Percentiles rank a stretch among this genome's conserved stretches.
phyloP scores from a whole-genome alignment of 768 basidiomycete species.

The Suillus subalutaceus region DNA sequence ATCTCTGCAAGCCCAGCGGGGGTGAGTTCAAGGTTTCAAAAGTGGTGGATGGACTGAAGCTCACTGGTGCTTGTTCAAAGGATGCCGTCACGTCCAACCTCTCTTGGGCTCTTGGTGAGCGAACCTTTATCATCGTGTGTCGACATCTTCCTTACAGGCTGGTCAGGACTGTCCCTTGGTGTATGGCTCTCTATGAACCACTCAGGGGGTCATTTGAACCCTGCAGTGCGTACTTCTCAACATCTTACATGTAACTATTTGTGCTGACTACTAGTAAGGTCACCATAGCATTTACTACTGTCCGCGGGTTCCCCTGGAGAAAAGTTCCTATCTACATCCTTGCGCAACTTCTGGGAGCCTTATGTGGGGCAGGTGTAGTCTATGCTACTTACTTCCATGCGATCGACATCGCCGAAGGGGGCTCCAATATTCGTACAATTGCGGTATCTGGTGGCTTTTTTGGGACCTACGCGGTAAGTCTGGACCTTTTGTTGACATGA shows the following conservation, averaged over 20 bases:
- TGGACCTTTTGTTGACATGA: background rate
- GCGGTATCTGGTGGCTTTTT: constrained; percentile 53
- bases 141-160: background rate
- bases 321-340: constrained; percentile 71
- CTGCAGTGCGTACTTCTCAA: constrained; percentile 45
- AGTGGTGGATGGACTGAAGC: background rate
- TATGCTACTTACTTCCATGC: constrained; percentile 65
- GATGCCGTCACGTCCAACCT: constrained; percentile 51
- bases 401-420: constrained; percentile 59
- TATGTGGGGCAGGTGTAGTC: constrained; percentile 51
- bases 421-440: constrained; percentile 48
- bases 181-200: constrained; percentile 69
- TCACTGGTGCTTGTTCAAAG: constrained; percentile 29
- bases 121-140: background rate
- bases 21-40: constrained; percentile 35
- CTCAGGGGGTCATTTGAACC: constrained; percentile 71
- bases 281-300: constrained; percentile 63
- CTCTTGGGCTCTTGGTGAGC: constrained; percentile 54
- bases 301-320: constrained; percentile 71
- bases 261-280: constrained; percentile 38
- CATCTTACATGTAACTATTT: background rate
- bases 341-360: constrained; percentile 57
- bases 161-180: constrained; percentile 54
- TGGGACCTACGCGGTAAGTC: constrained; percentile 54
- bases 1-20: constrained; percentile 50